Conservation (phyloP, 1,284 basidiomycete species). For the Tilletia caries region DNA sequence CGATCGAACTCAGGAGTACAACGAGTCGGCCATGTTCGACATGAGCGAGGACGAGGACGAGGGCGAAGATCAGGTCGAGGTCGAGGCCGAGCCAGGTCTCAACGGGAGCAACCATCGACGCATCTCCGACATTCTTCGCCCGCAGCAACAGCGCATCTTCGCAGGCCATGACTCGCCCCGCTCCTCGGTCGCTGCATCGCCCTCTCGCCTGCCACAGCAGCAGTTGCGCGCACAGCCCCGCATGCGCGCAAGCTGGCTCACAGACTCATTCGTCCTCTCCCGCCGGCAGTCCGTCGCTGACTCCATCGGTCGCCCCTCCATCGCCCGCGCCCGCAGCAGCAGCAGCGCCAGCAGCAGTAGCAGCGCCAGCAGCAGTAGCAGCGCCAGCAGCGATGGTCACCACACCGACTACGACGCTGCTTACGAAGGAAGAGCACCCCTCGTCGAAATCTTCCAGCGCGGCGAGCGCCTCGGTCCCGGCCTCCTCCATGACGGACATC, state of each 20-base stretch:
- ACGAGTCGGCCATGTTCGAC: slow-evolving; percentile 10
- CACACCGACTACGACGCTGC: neutral
- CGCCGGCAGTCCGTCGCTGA: slow-evolving; percentile 7
- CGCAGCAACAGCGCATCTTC: too few species aligned
- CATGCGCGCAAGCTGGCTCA: slow-evolving; percentile 14
- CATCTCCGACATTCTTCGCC: too few species aligned
- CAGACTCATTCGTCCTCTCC: slow-evolving; percentile 9
- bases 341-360: too few species aligned
- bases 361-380: too few species aligned
- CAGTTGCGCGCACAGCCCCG: neutral
- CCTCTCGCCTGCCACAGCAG: neutral
- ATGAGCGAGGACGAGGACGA: slow-evolving; percentile 8
- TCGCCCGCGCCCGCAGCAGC: neutral
- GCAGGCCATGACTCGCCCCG: neutral
- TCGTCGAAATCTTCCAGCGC: slow-evolving; percentile 41
- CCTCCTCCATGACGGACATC: slow-evolving; percentile 45
- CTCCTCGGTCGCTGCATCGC: slow-evolving; percentile 2
- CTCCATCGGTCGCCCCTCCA: neutral
- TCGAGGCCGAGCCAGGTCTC: neutral
- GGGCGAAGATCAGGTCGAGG: too few species aligned
- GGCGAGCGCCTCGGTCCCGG: slow-evolving; percentile 49
- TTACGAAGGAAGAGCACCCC: neutral
- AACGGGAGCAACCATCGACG: neutral
- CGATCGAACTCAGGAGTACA: neutral
- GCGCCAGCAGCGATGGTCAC: too few species aligned